phyloP scores from a whole-genome alignment of 1,284 basidiomycete species.

The Moesziomyces aphidis region DNA sequence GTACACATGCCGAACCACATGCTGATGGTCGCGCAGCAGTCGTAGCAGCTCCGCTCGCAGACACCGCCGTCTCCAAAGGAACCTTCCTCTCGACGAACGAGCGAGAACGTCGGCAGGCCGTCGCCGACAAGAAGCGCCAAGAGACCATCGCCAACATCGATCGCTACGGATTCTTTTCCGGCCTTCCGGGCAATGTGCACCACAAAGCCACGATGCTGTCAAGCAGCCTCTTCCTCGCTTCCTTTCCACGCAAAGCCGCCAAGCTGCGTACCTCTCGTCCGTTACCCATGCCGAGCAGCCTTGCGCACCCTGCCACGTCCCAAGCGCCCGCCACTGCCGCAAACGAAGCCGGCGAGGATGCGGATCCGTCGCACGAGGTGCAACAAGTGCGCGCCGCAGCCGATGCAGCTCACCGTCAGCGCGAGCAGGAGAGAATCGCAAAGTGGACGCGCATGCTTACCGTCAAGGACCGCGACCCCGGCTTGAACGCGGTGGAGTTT shows the following conservation, averaged over 20 bases:
- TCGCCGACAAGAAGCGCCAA: slow-evolving; percentile 38
- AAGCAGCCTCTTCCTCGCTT: slow-evolving; percentile 18
- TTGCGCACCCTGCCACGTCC: neutral
- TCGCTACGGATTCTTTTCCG: slow-evolving; percentile 53
- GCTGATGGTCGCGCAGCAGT: neutral
- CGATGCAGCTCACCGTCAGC: slow-evolving; percentile 23
- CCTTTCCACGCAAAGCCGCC: slow-evolving; percentile 26
- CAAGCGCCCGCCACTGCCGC: neutral
- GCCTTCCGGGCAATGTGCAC: slow-evolving; percentile 13
- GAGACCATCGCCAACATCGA: slow-evolving; percentile 51
- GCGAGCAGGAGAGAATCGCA: slow-evolving; percentile 46
- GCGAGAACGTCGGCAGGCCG: slow-evolving; percentile 28
- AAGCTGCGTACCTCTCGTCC: slow-evolving; percentile 4
- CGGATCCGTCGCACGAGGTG: slow-evolving; percentile 4
- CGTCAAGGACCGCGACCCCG: slow-evolving; percentile 43
- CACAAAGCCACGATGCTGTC: slow-evolving; percentile 28
- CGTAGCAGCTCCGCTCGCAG: slow-evolving; percentile 3
- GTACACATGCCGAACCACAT: neutral
- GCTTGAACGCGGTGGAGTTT: slow-evolving; percentile 35
- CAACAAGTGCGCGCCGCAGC: slow-evolving; percentile 27
- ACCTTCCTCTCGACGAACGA: slow-evolving; percentile 40
- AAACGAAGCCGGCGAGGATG: neutral
- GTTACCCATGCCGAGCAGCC: slow-evolving; percentile 4
- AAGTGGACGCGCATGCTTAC: slow-evolving; percentile 59
- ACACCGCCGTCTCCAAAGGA: slow-evolving; percentile 11